phyloP scores from a whole-genome alignment of 148 eudicot species.

The Rhododendron ovatum region DNA sequence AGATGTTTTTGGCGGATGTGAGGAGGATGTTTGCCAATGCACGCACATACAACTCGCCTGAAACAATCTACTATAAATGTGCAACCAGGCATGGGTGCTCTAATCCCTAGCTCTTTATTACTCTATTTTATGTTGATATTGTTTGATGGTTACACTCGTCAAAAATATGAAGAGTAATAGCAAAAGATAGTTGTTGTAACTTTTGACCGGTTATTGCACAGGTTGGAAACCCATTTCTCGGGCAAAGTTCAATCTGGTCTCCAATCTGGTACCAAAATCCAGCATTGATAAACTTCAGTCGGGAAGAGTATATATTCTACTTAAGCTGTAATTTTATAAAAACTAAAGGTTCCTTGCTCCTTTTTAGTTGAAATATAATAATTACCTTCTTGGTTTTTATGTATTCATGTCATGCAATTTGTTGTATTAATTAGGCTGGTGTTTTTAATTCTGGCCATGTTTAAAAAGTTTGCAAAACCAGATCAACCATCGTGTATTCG shows the following conservation, averaged over 20 bases:
- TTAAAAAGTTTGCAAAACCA: neutral
- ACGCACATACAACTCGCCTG: conserved; percentile 88
- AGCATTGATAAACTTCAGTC: conserved; percentile 13
- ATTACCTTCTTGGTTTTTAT: neutral
- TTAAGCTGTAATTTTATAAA: neutral
- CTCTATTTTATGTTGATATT: neutral
- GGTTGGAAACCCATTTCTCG: conserved; percentile 63
- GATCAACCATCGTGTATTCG: neutral
- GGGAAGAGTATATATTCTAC: neutral
- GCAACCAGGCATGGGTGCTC: conserved; percentile 60
- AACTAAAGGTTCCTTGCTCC: neutral
- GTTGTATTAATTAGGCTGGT: neutral
- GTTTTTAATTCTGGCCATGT: neutral
- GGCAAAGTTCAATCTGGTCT: conserved; percentile 51
- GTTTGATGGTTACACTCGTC: neutral
- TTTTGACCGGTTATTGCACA: conserved; percentile 29
- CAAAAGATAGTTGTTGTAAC: neutral
- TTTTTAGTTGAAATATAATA: neutral
- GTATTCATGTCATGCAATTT: neutral
- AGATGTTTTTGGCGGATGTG: conserved; percentile 89
- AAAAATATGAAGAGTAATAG: neutral
- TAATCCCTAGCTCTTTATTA: neutral
- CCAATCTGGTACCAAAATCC: conserved; percentile 45
- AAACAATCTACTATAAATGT: conserved; percentile 89
- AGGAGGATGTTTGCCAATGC: conserved; percentile 91